phyloP scores from a whole-genome alignment of 306 rosid genomes.

The Canavalia ensiformis region DNA sequence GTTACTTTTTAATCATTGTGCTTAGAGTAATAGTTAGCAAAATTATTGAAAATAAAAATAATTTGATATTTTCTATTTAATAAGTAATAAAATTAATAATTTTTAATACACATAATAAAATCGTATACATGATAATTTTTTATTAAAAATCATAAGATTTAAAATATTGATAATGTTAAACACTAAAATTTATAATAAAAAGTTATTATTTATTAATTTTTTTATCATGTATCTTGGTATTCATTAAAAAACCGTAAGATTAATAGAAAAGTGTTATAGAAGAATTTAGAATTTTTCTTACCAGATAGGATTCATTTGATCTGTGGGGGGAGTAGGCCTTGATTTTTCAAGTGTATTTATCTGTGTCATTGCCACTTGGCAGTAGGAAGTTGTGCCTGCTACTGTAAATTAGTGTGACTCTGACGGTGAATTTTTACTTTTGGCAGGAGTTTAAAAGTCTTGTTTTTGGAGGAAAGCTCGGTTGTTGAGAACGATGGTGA shows the following conservation, averaged over 20 bases:
- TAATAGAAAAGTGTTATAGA: neutral
- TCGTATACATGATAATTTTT: too few species aligned
- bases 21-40: neutral
- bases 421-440: conserved; percentile 11
- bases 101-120: too few species aligned
- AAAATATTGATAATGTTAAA: too few species aligned
- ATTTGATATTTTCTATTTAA: neutral
- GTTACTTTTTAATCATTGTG: neutral
- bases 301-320: neutral
- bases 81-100: neutral
- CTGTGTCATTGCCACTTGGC: conserved; percentile 30
- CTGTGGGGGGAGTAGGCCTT: neutral
- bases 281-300: neutral
- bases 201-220: too few species aligned
- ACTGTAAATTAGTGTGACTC: neutral
- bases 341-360: neutral
- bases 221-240: too few species aligned
- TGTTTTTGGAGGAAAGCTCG: conserved; percentile 87
- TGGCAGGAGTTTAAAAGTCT: conserved; percentile 75
- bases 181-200: too few species aligned
- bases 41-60: neutral
- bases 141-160: too few species aligned
- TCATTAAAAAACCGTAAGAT: neutral
- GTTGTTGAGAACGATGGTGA: conserved; percentile 74
- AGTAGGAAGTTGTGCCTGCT: conserved; percentile 27